Base-by-base conservation (phyloP, 805 yeast genomes). In the Candida fluviatilis region DNA sequence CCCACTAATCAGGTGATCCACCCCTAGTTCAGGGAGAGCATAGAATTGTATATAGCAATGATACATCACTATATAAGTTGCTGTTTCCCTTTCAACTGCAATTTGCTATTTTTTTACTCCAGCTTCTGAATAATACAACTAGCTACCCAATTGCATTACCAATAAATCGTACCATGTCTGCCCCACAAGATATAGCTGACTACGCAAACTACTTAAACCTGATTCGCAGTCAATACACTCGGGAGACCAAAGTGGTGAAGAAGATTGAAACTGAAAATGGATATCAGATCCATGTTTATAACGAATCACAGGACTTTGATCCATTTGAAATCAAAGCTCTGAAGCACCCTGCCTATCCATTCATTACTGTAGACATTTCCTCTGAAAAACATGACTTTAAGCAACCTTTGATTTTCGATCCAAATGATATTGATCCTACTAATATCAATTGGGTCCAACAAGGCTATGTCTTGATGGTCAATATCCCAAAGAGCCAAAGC, bases 231-330 rank as follows among this genome's bases (percentile, higher is more conserved):
- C 15, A 26, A 13, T 13, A 26, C 13, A 26, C 69, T 13, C 7
- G 6, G 13, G 13, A 26, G n/a, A 26, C 29, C 4, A 58, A 54
- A 42, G 57, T 64, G n/a, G 47, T 64, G 30, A 64, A 59, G 49
- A 57, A 58, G 40, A 46, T 61, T 8, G 73, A 66, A 42, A 47
- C 57, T 11, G 68, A 61, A 25, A 59, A 58, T 35, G 46, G 39
- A 6, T 62, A 54, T 41, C 68, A 64, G 42, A 55, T 65, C 29
- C 67, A 65, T 39, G 58, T 66, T 36, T 59, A 52, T 43, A 65
- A 66, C 45, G 45, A 49, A 24, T 50, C 41, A 27, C 70, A 71
- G 6, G 46, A 57, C 46, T 66, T 62, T 47, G 46, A 53, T 38
- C 49, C 59, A 7, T 63, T 60, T 47, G 67, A 64, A 41, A 59